Evolutionary conservation across 148 eudicot genomes (phyloP).

Genomic region (Polygonum aviculare): DNA sequence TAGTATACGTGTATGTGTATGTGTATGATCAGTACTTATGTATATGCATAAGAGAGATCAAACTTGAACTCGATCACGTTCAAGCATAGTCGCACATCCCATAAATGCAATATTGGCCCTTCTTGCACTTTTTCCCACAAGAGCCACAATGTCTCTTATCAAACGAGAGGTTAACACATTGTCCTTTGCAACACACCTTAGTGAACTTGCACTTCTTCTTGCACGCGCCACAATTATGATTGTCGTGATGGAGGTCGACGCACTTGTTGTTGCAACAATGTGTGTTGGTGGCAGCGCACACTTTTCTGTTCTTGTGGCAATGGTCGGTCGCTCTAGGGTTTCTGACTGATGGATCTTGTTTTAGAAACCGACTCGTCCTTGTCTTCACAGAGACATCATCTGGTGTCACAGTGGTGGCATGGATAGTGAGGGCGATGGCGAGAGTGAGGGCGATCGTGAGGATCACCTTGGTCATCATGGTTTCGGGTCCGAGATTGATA

Average conservation of each 20-base stretch:
- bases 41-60: not conserved
- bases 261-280: constrained; percentile 69
- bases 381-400: not conserved
- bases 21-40: not conserved
- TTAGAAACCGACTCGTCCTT: constrained; percentile 47
- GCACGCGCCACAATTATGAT: constrained; percentile 49
- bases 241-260: constrained; percentile 33
- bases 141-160: constrained; percentile 66
- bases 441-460: constrained; percentile 24
- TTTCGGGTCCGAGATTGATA: not conserved
- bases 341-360: constrained; percentile 8
- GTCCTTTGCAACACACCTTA: constrained; percentile 43
- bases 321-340: constrained; percentile 48
- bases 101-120: constrained; percentile 29
- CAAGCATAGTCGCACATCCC: constrained; percentile 72
- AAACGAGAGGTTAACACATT: constrained; percentile 40
- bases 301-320: constrained; percentile 42
- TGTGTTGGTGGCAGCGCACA: constrained; percentile 16
- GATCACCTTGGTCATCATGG: constrained; percentile 13
- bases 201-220: constrained; percentile 37
- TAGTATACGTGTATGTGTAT: not conserved
- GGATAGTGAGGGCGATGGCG: constrained; percentile 23
- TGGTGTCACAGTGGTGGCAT: not conserved
- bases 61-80: not conserved
- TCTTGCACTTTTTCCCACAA: constrained; percentile 37